Evolutionary conservation across 73 alveolate genomes (phyloP), one percentile per base, ranked within the genome.

Genomic region (Effrenium voratum): DNA sequence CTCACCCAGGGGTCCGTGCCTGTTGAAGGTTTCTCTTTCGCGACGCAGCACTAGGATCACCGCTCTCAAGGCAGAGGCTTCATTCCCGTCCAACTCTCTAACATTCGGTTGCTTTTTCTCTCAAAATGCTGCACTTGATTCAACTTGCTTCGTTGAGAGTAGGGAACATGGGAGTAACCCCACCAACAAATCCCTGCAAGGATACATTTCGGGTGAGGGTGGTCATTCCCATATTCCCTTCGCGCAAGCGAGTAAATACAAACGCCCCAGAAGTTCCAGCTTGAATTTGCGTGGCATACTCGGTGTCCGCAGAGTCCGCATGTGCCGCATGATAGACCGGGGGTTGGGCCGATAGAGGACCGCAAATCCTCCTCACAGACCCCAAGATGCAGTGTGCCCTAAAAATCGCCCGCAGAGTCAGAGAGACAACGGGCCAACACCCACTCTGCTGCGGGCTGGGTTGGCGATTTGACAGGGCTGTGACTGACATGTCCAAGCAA

Each of bases 11-110:
- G 26, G 79, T 30, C 32, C 43, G 43, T 49, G 38, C 26, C 38
- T 41, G 85, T 41, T 41, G 85, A 75, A 19, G 38, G 13, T 60
- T 75, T 55, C 43, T 75, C 57, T 55, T 75, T 41, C 43, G 85
- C 85, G 85, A 75, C 85, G 57, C 43, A 75, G 85, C 57, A 75
- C 22, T n/a, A n/a, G 85, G 85, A 49, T 75, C 57, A 55, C 85
- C 85, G 43, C 38, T 75, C 85, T 38, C 85, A 75, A 75, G 50
- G 24, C 57, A 75, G 10, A 75, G 85, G 43, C 38, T 19, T 49
- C 85, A 40, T 38, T 38, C 1, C 13, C 55, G 43, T 16, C 22
- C 28, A 32, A 0, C 47, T 5, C 46, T 70, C 32, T 36, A 34
- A 22, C 30, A 24, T 26, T 30, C 24, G 43, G n/a, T 10, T 30